Base-by-base conservation (phyloP, 805 yeast species). In the Metschnikowia gelsemii region DNA sequence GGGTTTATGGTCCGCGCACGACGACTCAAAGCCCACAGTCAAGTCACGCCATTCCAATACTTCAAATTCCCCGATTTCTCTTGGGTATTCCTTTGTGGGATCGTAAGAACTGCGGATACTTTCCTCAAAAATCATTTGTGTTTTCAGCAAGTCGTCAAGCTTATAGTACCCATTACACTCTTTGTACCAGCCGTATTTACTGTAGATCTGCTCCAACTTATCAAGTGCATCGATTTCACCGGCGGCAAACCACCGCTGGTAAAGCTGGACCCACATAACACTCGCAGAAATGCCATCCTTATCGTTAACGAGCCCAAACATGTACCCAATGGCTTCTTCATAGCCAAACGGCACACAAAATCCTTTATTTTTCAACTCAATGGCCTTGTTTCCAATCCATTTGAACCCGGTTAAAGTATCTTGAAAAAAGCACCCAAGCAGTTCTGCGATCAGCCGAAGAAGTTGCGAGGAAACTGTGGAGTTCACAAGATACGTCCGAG, bases 391-490 rank as follows among this genome's bases (percentile, higher is more conserved):
- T 3, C 98, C 99, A 26, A 91, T 83, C 99, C 99, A 91, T 64
- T 91, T 91, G 70, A 91, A 91, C 1, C 99, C 99, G 0, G 98
- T 91, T 42, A 91, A 71, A 0, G 98, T 91, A 47, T 93, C 97
- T 30, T 68, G 73, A 61, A 74, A 85, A 33, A 76, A 68, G 57
- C 84, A 82, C 0, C 83, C 82, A 33, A 77, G 70, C 4, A 55
- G 57, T 3, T 70, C 60, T 0, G 96, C 93, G 80, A 89, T 79
- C 2, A 81, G 66, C 8, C 68, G 66, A 35, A 90, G 69, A 71
- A 89, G 76, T 56, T 85, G 95, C 4, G 96, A 87, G 0, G 97
- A 89, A 0, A 93, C 98, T 0, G 98, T 88, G 0, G 98, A 89
- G 57, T 86, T 88, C 32, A 91, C 62, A 61, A 91, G 64, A 58